These are phyloP conservation scores for Amanita muscaria DNA, from an alignment of 768 basidiomycete species.

Conservation along the genomic window DNA sequence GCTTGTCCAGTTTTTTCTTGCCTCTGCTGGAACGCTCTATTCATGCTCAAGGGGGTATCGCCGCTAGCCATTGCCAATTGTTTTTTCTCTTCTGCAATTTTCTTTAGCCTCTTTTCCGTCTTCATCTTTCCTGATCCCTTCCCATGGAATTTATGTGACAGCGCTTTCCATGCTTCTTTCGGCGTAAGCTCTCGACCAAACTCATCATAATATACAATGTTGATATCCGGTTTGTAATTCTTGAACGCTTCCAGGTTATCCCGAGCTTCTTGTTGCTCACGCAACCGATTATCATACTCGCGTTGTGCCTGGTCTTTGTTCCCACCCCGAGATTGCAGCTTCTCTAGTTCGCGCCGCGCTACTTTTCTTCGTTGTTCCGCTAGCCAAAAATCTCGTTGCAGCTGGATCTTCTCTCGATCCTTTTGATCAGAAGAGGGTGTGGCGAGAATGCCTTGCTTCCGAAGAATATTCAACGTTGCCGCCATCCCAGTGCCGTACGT, in stretches of 20 bases:
- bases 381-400: constrained; percentile 84
- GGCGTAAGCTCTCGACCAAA: constrained; percentile 80
- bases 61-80: constrained; percentile 89
- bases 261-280: constrained; percentile 88
- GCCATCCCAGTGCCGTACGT: constrained; percentile 81
- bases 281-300: constrained; percentile 87
- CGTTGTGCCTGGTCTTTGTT: constrained; percentile 89
- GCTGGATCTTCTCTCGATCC: constrained; percentile 76
- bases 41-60: constrained; percentile 95
- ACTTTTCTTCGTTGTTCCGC: constrained; percentile 72
- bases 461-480: constrained; percentile 79
- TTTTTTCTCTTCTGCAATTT: constrained; percentile 96
- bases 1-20: constrained; percentile 94
- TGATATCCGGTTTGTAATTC: constrained; percentile 94
- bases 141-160: constrained; percentile 97
- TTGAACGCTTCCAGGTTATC: constrained; percentile 77
- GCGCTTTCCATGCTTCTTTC: constrained; percentile 98
- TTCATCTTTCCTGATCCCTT: constrained; percentile 96
- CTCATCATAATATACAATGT: constrained; percentile 95
- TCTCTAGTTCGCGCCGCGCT: constrained; percentile 75
- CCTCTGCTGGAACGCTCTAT: constrained; percentile 83
- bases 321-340: constrained; percentile 63
- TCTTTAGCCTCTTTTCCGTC: constrained; percentile 92
- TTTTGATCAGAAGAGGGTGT: constrained; percentile 49
- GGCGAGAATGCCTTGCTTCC: constrained; percentile 85